Evolutionary conservation across 2,329 filamentous ascomycete genomes (phyloP), one percentile per base, ranked within the genome.

Genomic region (Tolypocladium sp.): DNA sequence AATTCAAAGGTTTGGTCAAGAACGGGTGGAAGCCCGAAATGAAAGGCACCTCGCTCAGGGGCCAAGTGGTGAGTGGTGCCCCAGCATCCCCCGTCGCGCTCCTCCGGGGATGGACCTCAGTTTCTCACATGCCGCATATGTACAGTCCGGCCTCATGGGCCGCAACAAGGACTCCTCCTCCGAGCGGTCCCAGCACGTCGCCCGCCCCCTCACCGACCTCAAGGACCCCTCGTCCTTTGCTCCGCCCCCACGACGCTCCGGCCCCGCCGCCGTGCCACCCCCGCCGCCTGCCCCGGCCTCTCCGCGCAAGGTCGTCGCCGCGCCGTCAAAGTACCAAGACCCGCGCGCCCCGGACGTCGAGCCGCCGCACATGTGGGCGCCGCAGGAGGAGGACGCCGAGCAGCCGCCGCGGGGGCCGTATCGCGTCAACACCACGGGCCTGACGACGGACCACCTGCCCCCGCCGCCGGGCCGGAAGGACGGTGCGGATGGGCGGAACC

Each of bases 221-320:
- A 86, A 85, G 69, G 91, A 96, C 69, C 92, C 91, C 1, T 72
- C 83, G 1, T 82, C 85, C 20, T 96, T 96, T 70, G 91, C 84
- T 2, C 90, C 91, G 30, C 92, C 92, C 33, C 92, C 92, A 0
- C 92, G 84, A 66, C 88, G 75, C 42, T 71, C 71, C 35, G 67
- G 68, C 60, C 63, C 71, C 51, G 81, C 73, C 72, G 68, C 66
- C 51, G 61, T 17, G 65, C 67, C 64, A 22, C 69, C 69, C 25
- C 66, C 68, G 17, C 65, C 67, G 0, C 60, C 64, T 4, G 30
- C 68, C 12, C 61, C 65, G 2, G 55, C 65, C 12, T 57, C 25
- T 17, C 63, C 62, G 38, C 67, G 70, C 57, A 66, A 66, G 55
- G 71, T 68, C 58, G 58, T 67, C 60, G 57, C 69, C 33, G 62